Percentiles rank a stretch among this genome's conserved stretches.
Evolutionary conservation across 257 asterid species (phyloP).

Genomic region (Fraxinus pennsylvanica): DNA sequence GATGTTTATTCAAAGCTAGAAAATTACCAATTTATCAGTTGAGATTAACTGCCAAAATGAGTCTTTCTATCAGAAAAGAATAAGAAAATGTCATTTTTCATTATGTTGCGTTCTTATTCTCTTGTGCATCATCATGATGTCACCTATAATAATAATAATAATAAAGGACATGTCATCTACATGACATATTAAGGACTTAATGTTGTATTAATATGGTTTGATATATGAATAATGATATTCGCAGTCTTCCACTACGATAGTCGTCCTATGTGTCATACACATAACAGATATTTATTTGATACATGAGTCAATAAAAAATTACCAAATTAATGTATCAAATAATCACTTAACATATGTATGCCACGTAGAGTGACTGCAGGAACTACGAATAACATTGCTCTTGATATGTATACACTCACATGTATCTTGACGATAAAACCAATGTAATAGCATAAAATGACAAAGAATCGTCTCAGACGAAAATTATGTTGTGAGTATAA

Average conservation of each 20-base stretch:
- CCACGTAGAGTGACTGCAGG: no score
- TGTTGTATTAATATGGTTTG: background rate
- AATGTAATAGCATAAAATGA: background rate
- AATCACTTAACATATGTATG: no score
- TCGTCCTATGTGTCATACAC: no score
- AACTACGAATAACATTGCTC: no score
- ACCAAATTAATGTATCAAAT: no score
- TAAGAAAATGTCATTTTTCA: background rate
- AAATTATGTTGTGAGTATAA: background rate
- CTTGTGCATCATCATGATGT: slow-evolving; percentile 14
- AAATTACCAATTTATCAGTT: background rate
- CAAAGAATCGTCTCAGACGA: background rate
- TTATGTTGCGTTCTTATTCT: background rate
- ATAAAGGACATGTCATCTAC: background rate
- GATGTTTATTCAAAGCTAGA: background rate
- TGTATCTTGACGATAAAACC: background rate
- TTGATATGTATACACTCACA: no score
- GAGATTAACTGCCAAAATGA: background rate
- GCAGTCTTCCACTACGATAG: no score
- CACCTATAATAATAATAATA: background rate
- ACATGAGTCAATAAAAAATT: no score
- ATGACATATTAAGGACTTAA: background rate
- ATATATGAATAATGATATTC: no score
- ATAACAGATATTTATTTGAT: no score
- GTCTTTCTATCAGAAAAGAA: background rate